These are phyloP conservation scores for Coleophoma crateriformis DNA, from an alignment of 2,329 filamentous ascomycete genomes.

Conservation along the genomic window DNA sequence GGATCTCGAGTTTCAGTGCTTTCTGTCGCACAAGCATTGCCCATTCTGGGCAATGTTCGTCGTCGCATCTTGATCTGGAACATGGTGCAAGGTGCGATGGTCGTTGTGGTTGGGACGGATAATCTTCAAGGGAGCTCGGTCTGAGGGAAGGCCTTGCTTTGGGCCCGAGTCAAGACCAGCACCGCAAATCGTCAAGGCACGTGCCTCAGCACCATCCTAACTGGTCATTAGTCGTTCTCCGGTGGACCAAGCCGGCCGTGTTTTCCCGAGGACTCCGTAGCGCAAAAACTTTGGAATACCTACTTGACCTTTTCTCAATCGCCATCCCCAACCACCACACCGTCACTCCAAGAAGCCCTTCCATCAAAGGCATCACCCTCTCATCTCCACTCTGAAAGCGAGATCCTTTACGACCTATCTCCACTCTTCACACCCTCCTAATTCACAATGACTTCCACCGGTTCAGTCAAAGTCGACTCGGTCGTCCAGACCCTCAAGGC, in stretches of 20 bases:
- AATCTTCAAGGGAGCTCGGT: too few species aligned
- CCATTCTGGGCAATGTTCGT: too few species aligned
- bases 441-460: conserved; percentile 21
- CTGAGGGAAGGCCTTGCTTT: too few species aligned
- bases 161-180: too few species aligned
- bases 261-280: background rate
- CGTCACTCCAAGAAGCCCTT: background rate
- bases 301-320: background rate
- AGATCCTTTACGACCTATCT: conserved; percentile 7
- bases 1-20: too few species aligned
- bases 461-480: conserved; percentile 26
- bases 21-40: too few species aligned
- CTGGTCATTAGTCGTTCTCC: background rate
- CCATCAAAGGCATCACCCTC: background rate
- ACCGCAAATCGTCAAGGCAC: too few species aligned
- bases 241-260: background rate
- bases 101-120: too few species aligned
- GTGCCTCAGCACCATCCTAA: too few species aligned
- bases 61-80: too few species aligned
- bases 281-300: background rate
- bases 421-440: conserved; percentile 15
- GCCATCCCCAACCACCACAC: background rate
- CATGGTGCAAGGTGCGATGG: too few species aligned
- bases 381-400: background rate
- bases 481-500: conserved; percentile 23